Base-by-base conservation (phyloP, 2,329 filamentous ascomycete species). In the Cercospora nicotianae region DNA sequence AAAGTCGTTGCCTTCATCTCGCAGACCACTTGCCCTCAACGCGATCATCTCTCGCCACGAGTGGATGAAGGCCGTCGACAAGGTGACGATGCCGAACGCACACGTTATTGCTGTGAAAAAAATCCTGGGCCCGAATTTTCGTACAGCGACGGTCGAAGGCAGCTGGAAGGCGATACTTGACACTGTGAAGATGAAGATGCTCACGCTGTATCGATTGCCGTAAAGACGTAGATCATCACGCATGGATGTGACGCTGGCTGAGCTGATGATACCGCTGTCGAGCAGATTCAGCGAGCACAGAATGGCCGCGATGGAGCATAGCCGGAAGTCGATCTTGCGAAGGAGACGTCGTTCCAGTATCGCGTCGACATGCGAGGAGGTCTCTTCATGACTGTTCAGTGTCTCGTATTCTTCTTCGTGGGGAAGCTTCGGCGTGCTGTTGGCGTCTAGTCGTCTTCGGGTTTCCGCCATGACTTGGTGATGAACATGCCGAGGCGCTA, bases 141-240 rank as follows among this genome's bases (percentile, higher is more conserved):
- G 84, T 30, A 91, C 87, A 1, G 88, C 86, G 55, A 91, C 83
- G 0, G 89, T 91, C 1, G 87, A 88, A 0, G 90, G 90, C 7
- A 91, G 80, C 76, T 91, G 89, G 74, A 90, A 91, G 9, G 84
- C 84, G 48, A 92, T 89, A 73, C 85, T 88, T 5, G 89, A 83
- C 65, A 91, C 84, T 9, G 89, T 91, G 78, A 91, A 91, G 76
- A 91, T 90, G 80, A 91, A 90, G 66, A 92, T 91, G 23, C 88
- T 85, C 4, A 91, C 85, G 1, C 87, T 90, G 72, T 90, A 92
- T 45, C 89, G 83, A 70, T 89, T 87, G 23, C 89, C 89, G 9
- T 87, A 83, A 12, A 92, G 81, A 16, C 85, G 83, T 51, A 92
- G 81, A 74, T 92, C 89, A 10, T 80, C 75, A 58, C 88, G 83